These are phyloP conservation scores for Eucalyptus virginea DNA, from an alignment of 345 rosid species.

Conservation along the genomic window DNA sequence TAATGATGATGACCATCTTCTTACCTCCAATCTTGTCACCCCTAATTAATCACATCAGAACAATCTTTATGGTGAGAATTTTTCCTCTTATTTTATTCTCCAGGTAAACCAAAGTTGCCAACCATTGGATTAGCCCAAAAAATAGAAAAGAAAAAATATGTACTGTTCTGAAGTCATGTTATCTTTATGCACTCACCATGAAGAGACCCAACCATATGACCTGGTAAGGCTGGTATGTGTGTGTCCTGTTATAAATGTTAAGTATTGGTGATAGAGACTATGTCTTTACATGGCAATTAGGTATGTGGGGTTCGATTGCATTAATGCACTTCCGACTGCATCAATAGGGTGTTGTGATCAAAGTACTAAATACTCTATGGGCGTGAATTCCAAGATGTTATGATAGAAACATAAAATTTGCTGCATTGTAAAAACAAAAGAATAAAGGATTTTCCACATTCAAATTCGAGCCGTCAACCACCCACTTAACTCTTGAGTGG, in stretches of 20 bases:
- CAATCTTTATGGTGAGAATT: not conserved
- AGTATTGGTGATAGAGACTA: not conserved
- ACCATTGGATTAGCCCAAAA: not conserved
- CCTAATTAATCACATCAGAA: not conserved
- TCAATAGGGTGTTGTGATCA: not conserved
- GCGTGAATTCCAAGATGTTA: not conserved
- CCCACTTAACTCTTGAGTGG: not conserved
- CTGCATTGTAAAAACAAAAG: not conserved
- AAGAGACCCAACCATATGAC: not conserved
- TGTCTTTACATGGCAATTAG: not conserved
- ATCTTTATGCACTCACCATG: not conserved
- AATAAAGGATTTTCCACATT: not conserved
- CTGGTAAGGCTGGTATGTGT: no score
- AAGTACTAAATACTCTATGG: not conserved
- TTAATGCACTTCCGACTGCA: not conserved
- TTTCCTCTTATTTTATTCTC: not conserved
- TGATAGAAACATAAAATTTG: not conserved
- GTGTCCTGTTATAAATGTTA: not conserved
- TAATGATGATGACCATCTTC: not conserved
- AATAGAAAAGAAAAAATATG: not conserved
- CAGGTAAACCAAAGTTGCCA: not conserved
- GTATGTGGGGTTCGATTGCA: not conserved
- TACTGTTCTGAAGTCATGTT: not conserved
- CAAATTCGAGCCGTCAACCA: not conserved
- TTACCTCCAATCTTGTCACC: not conserved